Evolutionary conservation across 108 stramenopile genomes (phyloP).

Genomic region (Nitzschia sp.): DNA sequence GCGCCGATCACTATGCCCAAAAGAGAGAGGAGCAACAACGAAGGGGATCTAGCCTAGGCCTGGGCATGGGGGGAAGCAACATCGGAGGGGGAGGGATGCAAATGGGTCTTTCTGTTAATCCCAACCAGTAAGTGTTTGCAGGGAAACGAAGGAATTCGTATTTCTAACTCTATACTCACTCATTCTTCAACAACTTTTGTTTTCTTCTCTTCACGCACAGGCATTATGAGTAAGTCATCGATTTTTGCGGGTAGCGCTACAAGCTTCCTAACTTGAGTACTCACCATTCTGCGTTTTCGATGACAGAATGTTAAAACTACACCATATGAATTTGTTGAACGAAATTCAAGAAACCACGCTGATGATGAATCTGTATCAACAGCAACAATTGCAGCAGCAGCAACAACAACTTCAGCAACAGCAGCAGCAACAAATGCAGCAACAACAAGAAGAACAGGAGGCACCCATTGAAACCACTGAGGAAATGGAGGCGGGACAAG

Average conservation of each 20-base stretch:
- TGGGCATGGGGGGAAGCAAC: slow-evolving; percentile 44
- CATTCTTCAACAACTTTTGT: neutral
- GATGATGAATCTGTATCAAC: slow-evolving; percentile 88
- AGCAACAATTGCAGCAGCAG: slow-evolving; percentile 66
- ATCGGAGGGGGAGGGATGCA: slow-evolving; percentile 37
- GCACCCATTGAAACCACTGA: neutral
- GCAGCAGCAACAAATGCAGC: slow-evolving; percentile 10
- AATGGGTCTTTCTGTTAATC: slow-evolving; percentile 60
- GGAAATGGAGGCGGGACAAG: slow-evolving; percentile 8
- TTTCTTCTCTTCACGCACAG: slow-evolving; percentile 4
- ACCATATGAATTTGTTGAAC: slow-evolving; percentile 91
- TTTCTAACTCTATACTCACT: neutral
- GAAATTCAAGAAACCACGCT: slow-evolving; percentile 91
- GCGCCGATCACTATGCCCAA: slow-evolving; percentile 66
- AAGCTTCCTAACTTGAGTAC: too few relatives aligned
- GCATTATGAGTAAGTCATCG: slow-evolving; percentile 52
- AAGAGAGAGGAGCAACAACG: slow-evolving; percentile 52
- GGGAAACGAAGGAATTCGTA: neutral
- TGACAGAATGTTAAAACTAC: slow-evolving; percentile 87
- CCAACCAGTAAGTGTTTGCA: slow-evolving; percentile 51
- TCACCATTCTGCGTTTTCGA: neutral
- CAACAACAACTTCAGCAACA: slow-evolving; percentile 63
- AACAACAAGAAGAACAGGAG: slow-evolving; percentile 11
- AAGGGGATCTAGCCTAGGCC: slow-evolving; percentile 50
- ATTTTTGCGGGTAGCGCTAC: too few relatives aligned